Conservation (phyloP, 331 rosid species). For the Rhamnella rubrinervis region DNA sequence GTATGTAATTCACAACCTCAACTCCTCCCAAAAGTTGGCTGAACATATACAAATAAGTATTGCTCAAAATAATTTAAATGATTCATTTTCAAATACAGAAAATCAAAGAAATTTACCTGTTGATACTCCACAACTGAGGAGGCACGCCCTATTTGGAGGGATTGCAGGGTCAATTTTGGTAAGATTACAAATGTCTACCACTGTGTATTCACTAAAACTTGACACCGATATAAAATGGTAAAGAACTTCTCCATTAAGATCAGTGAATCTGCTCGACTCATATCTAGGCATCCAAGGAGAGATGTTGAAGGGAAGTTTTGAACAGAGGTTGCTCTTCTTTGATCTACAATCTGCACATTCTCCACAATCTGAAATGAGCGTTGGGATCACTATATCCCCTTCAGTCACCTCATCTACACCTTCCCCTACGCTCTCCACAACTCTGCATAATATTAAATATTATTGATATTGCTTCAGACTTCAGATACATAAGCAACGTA, state of each 20-base stretch:
- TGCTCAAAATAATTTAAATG: too few species aligned
- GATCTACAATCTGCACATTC: conserved; percentile 69
- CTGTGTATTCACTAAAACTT: conserved; percentile 75
- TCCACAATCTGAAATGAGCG: conserved; percentile 58
- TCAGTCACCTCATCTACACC: conserved; percentile 53
- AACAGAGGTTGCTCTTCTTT: conserved; percentile 61
- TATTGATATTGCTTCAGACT: background rate
- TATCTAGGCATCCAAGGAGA: conserved; percentile 57
- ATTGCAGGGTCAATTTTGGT: conserved; percentile 48
- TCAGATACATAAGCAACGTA: too few species aligned
- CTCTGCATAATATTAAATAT: conserved; percentile 29
- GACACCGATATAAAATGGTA: conserved; percentile 65
- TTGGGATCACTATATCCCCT: conserved; percentile 70
- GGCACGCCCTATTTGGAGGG: conserved; percentile 68
- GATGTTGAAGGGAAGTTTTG: conserved; percentile 49
- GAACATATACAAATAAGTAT: background rate
- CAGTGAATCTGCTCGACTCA: conserved; percentile 62
- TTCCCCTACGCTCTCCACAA: conserved; percentile 79
- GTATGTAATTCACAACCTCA: background rate
- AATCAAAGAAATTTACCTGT: conserved; percentile 47
- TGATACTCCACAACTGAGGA: conserved; percentile 71
- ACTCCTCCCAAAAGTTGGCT: background rate
- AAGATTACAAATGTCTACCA: conserved; percentile 55
- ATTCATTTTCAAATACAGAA: background rate
- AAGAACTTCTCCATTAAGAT: conserved; percentile 54